Conservation (phyloP, 2,329 filamentous ascomycete species). For the Fusarium miscanthi region DNA sequence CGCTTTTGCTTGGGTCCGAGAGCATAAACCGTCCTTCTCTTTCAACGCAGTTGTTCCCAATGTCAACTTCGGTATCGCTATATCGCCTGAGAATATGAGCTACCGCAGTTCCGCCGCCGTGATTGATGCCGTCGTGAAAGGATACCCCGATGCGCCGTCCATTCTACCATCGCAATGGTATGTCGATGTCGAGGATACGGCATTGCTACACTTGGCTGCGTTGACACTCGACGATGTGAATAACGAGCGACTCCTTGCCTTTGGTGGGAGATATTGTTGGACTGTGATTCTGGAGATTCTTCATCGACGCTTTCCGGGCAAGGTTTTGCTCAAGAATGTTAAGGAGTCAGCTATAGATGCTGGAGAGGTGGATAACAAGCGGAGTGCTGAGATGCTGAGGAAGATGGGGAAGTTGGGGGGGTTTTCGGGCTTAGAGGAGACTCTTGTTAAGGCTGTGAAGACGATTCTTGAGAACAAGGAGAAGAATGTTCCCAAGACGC, state of each 20-base stretch:
- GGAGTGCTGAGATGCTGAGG: neutral
- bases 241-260: neutral
- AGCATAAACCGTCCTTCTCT: neutral
- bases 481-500: neutral
- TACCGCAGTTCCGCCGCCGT: neutral
- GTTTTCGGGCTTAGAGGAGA: accelerated
- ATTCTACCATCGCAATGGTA: neutral
- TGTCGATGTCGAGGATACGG: neutral
- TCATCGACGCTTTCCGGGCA: neutral
- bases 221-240: neutral
- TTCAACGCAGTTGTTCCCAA: neutral
- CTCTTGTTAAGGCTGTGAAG: neutral
- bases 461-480: accelerated
- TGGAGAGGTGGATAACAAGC: neutral
- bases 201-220: accelerated
- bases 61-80: neutral
- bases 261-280: neutral
- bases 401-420: neutral
- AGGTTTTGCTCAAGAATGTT: accelerated
- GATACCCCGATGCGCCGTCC: neutral
- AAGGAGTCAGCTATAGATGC: neutral
- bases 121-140: neutral
- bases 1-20: neutral
- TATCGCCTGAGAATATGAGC: neutral
- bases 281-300: neutral